These are phyloP conservation scores for Penicillium coffeae DNA, from an alignment of 495 filamentous ascomycete species.

Conservation along the genomic window DNA sequence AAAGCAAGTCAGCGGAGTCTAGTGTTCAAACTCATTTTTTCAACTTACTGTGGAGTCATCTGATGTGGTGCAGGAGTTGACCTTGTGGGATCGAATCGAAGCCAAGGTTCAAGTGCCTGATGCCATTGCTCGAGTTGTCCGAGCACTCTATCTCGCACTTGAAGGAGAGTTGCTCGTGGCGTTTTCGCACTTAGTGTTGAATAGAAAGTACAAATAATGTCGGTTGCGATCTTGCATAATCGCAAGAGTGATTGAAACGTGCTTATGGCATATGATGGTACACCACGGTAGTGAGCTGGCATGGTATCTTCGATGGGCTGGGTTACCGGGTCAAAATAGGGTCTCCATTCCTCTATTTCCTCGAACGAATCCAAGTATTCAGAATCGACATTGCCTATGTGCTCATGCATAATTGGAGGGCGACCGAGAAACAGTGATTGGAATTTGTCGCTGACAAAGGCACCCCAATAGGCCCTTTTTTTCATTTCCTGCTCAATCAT, in stretches of 20 bases:
- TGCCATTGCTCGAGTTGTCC: conserved; percentile 17
- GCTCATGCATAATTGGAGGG: conserved; percentile 8
- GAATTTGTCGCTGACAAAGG: conserved; percentile 24
- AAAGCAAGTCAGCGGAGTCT: conserved; percentile 7
- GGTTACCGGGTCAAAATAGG: conserved; percentile 15
- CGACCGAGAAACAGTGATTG: conserved; percentile 29
- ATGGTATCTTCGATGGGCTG: background rate
- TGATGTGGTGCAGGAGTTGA: conserved; percentile 20
- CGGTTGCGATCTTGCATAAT: conserved; percentile 13
- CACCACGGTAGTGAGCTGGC: background rate
- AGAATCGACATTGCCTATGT: conserved; percentile 9
- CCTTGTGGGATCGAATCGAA: conserved; percentile 13
- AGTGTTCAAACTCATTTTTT: background rate
- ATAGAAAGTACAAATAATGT: conserved; percentile 23
- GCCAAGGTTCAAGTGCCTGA: conserved; percentile 11
- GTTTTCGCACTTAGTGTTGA: conserved; percentile 6
- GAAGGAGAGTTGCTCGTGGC: background rate
- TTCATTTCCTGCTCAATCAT: conserved; percentile 13
- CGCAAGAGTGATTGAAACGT: conserved; percentile 1
- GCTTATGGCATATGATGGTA: background rate
- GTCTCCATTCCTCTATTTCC: conserved; percentile 31
- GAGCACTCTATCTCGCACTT: background rate
- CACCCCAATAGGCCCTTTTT: conserved; percentile 26
- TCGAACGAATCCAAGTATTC: conserved; percentile 29
- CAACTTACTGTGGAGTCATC: conserved; percentile 18